phyloP scores from a whole-genome alignment of 306 rosid species.

The Ziziphus jujuba region DNA sequence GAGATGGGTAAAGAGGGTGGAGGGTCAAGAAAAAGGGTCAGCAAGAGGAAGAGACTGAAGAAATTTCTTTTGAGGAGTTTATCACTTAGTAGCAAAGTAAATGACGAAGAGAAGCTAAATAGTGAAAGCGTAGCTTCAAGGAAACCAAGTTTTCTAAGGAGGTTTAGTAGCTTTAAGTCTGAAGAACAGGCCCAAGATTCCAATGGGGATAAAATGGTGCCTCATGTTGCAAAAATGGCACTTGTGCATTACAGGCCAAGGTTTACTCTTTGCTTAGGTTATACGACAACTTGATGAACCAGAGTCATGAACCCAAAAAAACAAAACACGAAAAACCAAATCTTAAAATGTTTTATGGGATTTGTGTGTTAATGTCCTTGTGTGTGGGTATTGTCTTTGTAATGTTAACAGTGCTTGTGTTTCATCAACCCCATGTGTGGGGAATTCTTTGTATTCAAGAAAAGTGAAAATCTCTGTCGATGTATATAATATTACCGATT shows the following conservation, averaged over 20 bases:
- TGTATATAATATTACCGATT: no score
- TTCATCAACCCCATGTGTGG: no score
- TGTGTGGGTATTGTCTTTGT: no score
- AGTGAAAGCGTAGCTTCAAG: constrained; percentile 24
- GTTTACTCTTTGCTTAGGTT: constrained; percentile 52
- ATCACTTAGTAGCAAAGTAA: constrained; percentile 13
- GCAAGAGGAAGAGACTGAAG: constrained; percentile 35
- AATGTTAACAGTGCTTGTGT: no score
- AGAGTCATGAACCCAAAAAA: no score
- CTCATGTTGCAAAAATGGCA: constrained; percentile 32
- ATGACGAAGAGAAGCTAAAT: constrained; percentile 27
- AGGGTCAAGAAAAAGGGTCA: constrained; percentile 30
- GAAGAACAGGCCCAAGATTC: constrained; percentile 11
- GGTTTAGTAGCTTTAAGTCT: constrained; percentile 32
- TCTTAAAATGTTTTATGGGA: no score
- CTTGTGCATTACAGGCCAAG: constrained; percentile 43
- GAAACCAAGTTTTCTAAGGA: constrained; percentile 41
- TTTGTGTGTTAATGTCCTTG: no score
- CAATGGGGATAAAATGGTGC: constrained; percentile 24
- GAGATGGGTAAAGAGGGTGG: constrained; percentile 27
- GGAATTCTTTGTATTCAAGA: no score
- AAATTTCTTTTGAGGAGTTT: constrained; percentile 33
- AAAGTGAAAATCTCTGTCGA: no score
- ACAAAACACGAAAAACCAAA: no score
- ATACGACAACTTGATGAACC: constrained; percentile 14